Evolutionary conservation across 306 rosid genomes (phyloP), one percentile per base, ranked within the genome.

Genomic region (Fragaria vesca): DNA sequence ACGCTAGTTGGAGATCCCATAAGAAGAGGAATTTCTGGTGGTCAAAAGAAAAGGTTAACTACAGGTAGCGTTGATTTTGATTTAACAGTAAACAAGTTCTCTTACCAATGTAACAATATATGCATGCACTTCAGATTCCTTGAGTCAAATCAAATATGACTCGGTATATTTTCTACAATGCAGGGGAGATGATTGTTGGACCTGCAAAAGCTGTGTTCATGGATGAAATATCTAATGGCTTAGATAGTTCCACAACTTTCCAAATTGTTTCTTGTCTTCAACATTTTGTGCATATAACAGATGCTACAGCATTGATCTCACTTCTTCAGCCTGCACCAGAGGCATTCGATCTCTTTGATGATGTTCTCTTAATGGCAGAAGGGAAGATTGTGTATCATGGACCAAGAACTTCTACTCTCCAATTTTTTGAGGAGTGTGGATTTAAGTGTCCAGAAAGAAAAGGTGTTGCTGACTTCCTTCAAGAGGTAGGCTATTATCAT

Each of bases 271-370:
- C 94, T 66, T 92, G 93, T 72, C 90, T 92, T 74, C 94, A 86
- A 83, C 97, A 90, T 77, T 78, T 90, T 83, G 93, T 78, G 80
- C 97, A 92, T 78, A 79, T 92, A 76, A 75, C 87, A 26, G 93
- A 88, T 76, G 86, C 89, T 75, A 90, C 97, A 40, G 90, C 93
- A 15, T 80, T 92, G 78, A 86, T 92, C 75, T 92, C 93, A n/a
- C 97, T 92, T 73, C 97, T 90, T 81, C 97, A 92, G 82, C 97
- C 97, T 71, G 93, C 94, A 70, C 97, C 95, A 0, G 97, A 92
- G 85, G 90, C 95, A 65, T 92, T 81, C 62, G 88, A 92, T 78
- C 82, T 92, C 72, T 92, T 92, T 80, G 97, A 92, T 85, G 97
- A 90, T 82, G 87, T 92, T 46, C 79, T 92, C 65, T 75, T 92